Conservation (phyloP, 2,329 filamentous ascomycete genomes). For the Cytospora piceicola region DNA sequence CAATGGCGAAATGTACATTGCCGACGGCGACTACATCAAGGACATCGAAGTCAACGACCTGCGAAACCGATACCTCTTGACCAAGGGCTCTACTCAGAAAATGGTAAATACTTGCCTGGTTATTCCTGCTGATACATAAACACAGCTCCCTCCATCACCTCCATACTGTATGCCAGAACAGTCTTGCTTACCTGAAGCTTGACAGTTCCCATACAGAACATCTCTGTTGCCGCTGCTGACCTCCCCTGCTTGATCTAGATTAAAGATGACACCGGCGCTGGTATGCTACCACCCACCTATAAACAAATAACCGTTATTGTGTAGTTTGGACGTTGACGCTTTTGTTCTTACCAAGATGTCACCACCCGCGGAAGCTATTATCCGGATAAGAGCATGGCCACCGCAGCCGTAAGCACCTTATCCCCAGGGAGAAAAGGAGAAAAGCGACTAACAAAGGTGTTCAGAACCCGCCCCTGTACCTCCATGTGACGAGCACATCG, state of each 20-base stretch:
- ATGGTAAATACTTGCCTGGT: constrained; percentile 91
- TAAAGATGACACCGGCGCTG: constrained; percentile 99
- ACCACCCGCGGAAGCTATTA: constrained; percentile 96
- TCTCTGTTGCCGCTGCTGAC: constrained; percentile 94
- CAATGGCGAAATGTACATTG: constrained; percentile 88
- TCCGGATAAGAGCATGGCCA: constrained; percentile 97
- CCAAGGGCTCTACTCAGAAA: constrained; percentile 96
- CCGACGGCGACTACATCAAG: constrained; percentile 97
- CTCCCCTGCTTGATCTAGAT: constrained; percentile 91
- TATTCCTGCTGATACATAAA: constrained; percentile 66
- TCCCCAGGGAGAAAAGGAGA: neutral
- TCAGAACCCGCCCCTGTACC: constrained; percentile 89
- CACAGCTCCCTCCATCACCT: constrained; percentile 37
- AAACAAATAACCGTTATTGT: constrained; percentile 15
- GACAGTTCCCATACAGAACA: constrained; percentile 64
- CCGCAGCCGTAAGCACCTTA: constrained; percentile 69
- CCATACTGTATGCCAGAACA: constrained; percentile 54
- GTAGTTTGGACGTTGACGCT: constrained; percentile 64
- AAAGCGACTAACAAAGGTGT: constrained; percentile 25
- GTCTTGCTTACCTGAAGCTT: constrained; percentile 72
- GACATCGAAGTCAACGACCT: constrained; percentile 99
- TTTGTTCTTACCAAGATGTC: constrained; percentile 79
- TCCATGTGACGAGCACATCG: constrained; percentile 90
- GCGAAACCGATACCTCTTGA: constrained; percentile 94
- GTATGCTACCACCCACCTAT: constrained; percentile 73